phyloP scores from a whole-genome alignment of 371 early-diverging fungal species.

The Blakeslea trispora region DNA sequence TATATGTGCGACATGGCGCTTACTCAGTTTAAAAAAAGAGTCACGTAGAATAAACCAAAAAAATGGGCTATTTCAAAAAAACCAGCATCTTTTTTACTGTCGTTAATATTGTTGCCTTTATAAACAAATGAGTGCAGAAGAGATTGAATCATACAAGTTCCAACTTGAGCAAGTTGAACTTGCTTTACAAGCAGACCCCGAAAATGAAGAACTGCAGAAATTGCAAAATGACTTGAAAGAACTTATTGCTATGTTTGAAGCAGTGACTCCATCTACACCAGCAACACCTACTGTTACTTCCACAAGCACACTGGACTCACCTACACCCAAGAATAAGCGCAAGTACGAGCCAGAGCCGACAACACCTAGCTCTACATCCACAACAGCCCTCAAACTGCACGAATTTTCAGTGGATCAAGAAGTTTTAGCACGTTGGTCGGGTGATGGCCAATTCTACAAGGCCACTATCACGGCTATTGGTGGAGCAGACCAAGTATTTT shows the following conservation, averaged over 20 bases:
- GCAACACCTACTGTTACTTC: slow-evolving; percentile 2
- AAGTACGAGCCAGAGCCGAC: slow-evolving; percentile 19
- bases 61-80: too few species aligned
- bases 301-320: not conserved
- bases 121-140: slow-evolving; percentile 52
- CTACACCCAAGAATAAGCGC: slow-evolving; percentile 12
- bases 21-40: too few species aligned
- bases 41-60: too few species aligned
- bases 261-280: slow-evolving; percentile 31
- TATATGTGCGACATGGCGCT: too few species aligned
- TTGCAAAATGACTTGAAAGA: slow-evolving; percentile 71
- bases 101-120: too few species aligned
- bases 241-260: slow-evolving; percentile 65
- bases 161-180: slow-evolving; percentile 77
- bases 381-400: slow-evolving; percentile 28
- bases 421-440: slow-evolving; percentile 67
- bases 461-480: slow-evolving; percentile 71
- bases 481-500: slow-evolving; percentile 63
- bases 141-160: slow-evolving; percentile 66
- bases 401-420: slow-evolving; percentile 60
- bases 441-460: slow-evolving; percentile 74
- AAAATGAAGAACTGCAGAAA: slow-evolving; percentile 69
- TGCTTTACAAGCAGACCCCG: slow-evolving; percentile 68
- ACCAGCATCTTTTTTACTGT: too few species aligned
- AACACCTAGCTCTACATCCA: slow-evolving; percentile 1